Conservation (phyloP, 306 rosid genomes). For the Sesbania bispinosa region DNA sequence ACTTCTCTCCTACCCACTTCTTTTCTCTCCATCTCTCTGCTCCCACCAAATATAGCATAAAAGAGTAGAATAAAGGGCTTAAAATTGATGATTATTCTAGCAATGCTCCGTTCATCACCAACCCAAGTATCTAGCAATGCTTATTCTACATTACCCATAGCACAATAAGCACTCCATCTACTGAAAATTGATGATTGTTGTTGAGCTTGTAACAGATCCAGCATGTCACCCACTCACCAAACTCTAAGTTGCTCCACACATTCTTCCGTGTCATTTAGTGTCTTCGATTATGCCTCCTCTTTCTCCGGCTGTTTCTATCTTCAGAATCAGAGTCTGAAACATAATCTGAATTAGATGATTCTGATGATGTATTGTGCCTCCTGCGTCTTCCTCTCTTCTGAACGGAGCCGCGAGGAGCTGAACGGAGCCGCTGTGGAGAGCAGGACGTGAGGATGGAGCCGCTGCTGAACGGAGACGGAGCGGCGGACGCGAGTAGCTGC, state of each 20-base stretch:
- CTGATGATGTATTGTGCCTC: conserved; percentile 75
- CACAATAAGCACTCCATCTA: conserved; percentile 19
- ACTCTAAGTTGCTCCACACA: neutral
- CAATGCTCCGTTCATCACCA: too few species aligned
- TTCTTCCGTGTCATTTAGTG: conserved; percentile 26
- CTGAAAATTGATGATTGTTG: neutral
- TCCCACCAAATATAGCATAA: too few species aligned
- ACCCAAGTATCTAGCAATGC: conserved; percentile 10
- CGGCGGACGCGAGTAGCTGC: too few species aligned
- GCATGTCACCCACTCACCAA: neutral
- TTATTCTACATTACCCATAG: conserved; percentile 25
- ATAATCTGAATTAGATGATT: conserved; percentile 71
- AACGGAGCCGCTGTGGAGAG: too few species aligned
- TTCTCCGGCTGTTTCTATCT: conserved; percentile 57
- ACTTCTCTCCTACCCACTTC: too few species aligned
- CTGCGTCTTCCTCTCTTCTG: conserved; percentile 51
- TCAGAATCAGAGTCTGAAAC: conserved; percentile 84
- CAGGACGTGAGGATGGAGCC: too few species aligned
- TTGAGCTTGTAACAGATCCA: too few species aligned
- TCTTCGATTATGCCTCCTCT: conserved; percentile 63
- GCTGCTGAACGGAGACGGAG: too few species aligned
- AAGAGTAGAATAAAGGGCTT: too few species aligned
- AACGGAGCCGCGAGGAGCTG: too few species aligned
- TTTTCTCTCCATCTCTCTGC: too few species aligned
- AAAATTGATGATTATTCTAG: too few species aligned